phyloP scores from a whole-genome alignment of 2,329 filamentous ascomycete genomes.

The Pestalotiopsis sp. region DNA sequence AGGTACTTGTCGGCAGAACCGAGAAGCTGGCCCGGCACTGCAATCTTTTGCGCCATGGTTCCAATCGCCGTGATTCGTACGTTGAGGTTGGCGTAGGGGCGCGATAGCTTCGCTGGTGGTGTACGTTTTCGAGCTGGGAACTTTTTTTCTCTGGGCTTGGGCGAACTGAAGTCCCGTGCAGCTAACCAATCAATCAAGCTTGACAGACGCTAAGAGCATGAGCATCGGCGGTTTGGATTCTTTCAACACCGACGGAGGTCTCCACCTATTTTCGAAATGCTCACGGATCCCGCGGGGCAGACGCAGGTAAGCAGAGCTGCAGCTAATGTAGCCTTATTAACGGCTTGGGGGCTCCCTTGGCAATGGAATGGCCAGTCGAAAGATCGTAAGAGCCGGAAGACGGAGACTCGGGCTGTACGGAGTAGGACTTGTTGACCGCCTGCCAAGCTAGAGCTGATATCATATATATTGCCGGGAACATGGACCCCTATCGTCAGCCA shows the following conservation, averaged over 20 bases:
- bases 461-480: not conserved
- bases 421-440: not conserved
- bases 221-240: not conserved
- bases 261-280: not conserved
- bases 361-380: not conserved
- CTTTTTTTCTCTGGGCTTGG: not conserved
- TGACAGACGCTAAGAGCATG: not conserved
- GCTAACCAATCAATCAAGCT: not conserved
- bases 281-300: not conserved
- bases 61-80: not conserved
- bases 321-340: not conserved
- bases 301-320: not conserved
- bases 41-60: constrained; percentile 45
- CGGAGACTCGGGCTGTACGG: not conserved
- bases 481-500: constrained; percentile 4
- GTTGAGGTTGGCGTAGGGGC: not conserved
- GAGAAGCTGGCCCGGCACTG: constrained; percentile 80
- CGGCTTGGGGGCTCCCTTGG: not conserved
- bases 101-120: not conserved
- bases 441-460: not conserved
- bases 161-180: not conserved
- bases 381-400: constrained; percentile 3
- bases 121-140: not conserved
- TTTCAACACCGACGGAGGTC: not conserved
- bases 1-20: constrained; percentile 66